These are phyloP conservation scores for Rhizoclosmatium sp. DNA, from an alignment of 192 early-diverging fungal species.

Conservation along the genomic window DNA sequence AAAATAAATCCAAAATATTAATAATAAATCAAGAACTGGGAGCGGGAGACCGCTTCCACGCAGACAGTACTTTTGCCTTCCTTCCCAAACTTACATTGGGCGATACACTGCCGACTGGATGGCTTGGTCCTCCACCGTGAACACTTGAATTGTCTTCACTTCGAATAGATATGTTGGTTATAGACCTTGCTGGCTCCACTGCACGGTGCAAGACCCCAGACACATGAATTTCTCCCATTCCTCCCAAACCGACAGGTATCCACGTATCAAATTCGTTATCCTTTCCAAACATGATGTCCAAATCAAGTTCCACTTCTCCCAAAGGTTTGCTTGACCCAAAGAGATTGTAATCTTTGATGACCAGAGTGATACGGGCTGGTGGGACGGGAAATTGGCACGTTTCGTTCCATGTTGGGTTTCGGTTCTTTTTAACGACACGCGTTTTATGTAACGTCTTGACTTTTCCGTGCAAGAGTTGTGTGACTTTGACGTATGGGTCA, in stretches of 20 bases:
- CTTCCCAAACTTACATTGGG: no score
- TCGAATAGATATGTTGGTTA: no score
- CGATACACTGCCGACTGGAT: no score
- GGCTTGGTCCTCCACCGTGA: no score
- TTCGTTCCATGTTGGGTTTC: conserved; percentile 70
- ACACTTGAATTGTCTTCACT: no score
- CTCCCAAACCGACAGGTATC: conserved; percentile 48
- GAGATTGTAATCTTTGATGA: conserved; percentile 76
- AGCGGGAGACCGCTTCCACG: no score
- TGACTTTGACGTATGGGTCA: conserved; percentile 71
- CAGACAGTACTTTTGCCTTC: no score
- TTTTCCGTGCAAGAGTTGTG: conserved; percentile 53
- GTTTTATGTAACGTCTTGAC: conserved; percentile 74
- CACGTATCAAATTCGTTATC: conserved; percentile 45
- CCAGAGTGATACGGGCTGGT: conserved; percentile 59
- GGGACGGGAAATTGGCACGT: conserved; percentile 40
- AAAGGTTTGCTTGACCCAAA: conserved; percentile 68
- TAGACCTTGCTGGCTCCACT: no score
- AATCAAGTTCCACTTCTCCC: conserved; percentile 64
- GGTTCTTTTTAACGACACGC: conserved; percentile 71
- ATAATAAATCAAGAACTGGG: no score
- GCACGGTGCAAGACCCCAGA: conserved; percentile 20
- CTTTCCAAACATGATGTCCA: conserved; percentile 51
- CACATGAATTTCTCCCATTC: conserved; percentile 46
- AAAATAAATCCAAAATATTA: no score